Evolutionary conservation across 2,329 filamentous ascomycete genomes (phyloP), one percentile per base, ranked within the genome.

Genomic region (Huntiella moniliformis): DNA sequence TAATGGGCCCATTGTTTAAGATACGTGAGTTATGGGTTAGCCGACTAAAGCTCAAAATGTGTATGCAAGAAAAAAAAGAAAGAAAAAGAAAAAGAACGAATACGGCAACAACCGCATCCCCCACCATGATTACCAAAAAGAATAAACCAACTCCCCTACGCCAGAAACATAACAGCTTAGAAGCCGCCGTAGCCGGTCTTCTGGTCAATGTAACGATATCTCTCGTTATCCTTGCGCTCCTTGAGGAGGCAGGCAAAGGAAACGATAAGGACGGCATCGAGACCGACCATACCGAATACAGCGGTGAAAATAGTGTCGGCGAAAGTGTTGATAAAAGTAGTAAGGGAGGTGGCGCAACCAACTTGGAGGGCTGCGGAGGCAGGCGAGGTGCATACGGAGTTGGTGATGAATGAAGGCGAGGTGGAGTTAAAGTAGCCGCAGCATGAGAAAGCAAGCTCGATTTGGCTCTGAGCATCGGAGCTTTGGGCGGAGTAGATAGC

Each of bases 171-270:
- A 10, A 31, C 8, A 31, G 37, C 16, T 58, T 71, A 72, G 31
- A 66, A 61, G 44, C 67, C 60, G 50, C 60, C 61, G 52, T 64
- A 63, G 44, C 77, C 74, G 51, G 62, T 73, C 73, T 91, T 91
- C 68, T 85, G 76, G 57, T 88, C 82, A 55, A 91, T 87, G 56
- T 82, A 71, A 49, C 76, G 73, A 64, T 85, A 91, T 50, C 83
- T 70, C 61, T 82, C 77, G 56, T 75, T 74, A 65, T 91, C 83
- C 62, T 80, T 82, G 57, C 82, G 76, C 55, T 85, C 78, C 68
- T 86, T 87, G 55, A 85, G 67, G 38, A 91, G 67, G 61, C 84
- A 85, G 28, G 79, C 77, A 10, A 79, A 76, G 53, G 74, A 73
- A 47, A 88, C 64, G 53, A 88, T 63, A 42, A 88, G 66, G 44